These are phyloP conservation scores for Fusarium avenaceum DNA, from an alignment of 2,329 filamentous ascomycete genomes.

Conservation along the genomic window DNA sequence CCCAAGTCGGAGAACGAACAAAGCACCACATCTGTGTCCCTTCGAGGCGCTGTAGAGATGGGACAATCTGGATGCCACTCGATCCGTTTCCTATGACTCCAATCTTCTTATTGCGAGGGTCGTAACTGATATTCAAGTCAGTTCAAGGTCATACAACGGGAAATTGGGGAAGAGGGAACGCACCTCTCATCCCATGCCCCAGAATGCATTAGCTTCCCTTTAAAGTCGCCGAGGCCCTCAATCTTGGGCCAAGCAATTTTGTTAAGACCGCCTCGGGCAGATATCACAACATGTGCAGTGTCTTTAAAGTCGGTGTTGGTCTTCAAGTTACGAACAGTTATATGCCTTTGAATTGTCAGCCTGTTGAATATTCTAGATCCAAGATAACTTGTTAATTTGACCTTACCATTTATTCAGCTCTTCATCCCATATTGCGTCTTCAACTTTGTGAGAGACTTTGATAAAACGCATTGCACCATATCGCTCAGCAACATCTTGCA, in stretches of 20 bases:
- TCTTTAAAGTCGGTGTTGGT: background rate
- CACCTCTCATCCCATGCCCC: background rate
- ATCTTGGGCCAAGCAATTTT: background rate
- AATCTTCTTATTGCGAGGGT: background rate
- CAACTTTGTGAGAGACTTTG: constrained; percentile 15
- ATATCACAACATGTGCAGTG: background rate
- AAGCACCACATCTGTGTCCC: background rate
- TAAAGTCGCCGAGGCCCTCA: background rate
- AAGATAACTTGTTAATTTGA: background rate
- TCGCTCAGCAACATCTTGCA: constrained; percentile 22
- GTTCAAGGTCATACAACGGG: background rate
- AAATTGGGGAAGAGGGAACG: background rate
- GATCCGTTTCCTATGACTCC: background rate
- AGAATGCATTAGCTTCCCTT: background rate
- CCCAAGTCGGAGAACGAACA: background rate
- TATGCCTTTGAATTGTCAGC: constrained; percentile 2
- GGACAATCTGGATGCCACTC: background rate
- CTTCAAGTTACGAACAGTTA: background rate
- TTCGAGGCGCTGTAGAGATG: background rate
- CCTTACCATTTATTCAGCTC: constrained; percentile 13
- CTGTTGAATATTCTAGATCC: background rate
- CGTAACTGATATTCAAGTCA: background rate
- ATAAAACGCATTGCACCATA: constrained; percentile 22
- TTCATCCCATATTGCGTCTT: constrained; percentile 7
- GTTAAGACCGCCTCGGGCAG: background rate